phyloP scores from a whole-genome alignment of 768 basidiomycete species.

The Podaxis mareebaensis region DNA sequence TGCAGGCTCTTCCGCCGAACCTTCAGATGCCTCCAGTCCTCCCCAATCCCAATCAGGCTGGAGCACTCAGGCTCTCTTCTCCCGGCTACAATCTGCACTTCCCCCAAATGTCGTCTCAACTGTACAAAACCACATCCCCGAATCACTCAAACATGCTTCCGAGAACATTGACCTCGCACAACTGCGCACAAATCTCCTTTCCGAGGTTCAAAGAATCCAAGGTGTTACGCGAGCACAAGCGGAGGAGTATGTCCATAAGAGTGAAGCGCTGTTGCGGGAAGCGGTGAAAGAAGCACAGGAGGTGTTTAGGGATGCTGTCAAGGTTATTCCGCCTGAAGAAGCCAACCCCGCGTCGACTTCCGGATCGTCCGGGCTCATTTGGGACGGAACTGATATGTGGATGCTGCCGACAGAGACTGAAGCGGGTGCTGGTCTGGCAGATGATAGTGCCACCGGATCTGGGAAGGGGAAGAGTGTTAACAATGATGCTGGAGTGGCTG shows the following conservation, averaged over 20 bases:
- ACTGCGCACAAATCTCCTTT: constrained; percentile 59
- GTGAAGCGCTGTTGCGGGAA: constrained; percentile 62
- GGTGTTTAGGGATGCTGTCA: constrained; percentile 85
- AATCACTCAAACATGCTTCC: constrained; percentile 60
- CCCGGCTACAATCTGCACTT: constrained; percentile 71
- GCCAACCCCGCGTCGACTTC: constrained; percentile 22
- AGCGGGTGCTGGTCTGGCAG: constrained; percentile 16
- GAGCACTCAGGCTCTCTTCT: constrained; percentile 51
- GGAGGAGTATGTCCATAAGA: constrained; percentile 82
- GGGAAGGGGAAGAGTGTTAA: constrained; percentile 29
- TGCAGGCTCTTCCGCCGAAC: neutral
- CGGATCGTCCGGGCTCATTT: constrained; percentile 46
- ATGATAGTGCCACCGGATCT: constrained; percentile 7
- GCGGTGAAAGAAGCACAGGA: constrained; percentile 82
- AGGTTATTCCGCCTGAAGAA: constrained; percentile 84
- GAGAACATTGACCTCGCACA: constrained; percentile 70
- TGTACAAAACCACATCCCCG: constrained; percentile 68
- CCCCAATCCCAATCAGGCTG: constrained; percentile 24
- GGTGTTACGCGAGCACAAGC: constrained; percentile 74
- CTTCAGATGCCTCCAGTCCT: neutral
- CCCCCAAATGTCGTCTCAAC: constrained; percentile 73
- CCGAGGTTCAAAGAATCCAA: constrained; percentile 74
- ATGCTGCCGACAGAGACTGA: constrained; percentile 54
- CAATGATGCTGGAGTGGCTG: constrained; percentile 38
- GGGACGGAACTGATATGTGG: constrained; percentile 92